phyloP scores from a whole-genome alignment of 192 early-diverging fungal genomes.

The Coemansia sp. region DNA sequence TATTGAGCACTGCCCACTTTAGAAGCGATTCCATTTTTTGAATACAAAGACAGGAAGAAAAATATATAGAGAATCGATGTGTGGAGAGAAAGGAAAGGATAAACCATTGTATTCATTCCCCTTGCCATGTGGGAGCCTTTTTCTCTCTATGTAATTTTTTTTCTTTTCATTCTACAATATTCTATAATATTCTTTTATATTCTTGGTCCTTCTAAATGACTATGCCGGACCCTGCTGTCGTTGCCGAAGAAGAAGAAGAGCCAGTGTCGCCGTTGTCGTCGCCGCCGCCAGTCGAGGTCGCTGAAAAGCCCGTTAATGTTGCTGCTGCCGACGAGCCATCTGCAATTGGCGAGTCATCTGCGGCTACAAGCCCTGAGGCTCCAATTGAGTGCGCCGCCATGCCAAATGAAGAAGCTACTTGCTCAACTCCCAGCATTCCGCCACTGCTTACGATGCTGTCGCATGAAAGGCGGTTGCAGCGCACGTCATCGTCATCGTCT shows the following conservation, averaged over 20 bases:
- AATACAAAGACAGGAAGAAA: neutral
- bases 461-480: slow-evolving; percentile 14
- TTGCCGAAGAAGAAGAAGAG: neutral
- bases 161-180: slow-evolving; percentile 8
- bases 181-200: neutral
- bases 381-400: slow-evolving; percentile 5
- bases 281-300: neutral
- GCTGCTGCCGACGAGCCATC: neutral
- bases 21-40: slow-evolving; percentile 69
- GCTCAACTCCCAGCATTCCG: neutral
- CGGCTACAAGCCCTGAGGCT: neutral
- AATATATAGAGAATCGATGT: slow-evolving; percentile 2
- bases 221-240: slow-evolving; percentile 7
- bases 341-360: slow-evolving; percentile 2
- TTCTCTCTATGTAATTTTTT: neutral
- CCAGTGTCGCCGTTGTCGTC: neutral
- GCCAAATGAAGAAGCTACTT: neutral
- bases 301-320: neutral
- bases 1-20: slow-evolving; percentile 82
- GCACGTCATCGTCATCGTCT: slow-evolving; percentile 42
- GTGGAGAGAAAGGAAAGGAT: neutral
- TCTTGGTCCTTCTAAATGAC: slow-evolving; percentile 13
- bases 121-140: too few species aligned
- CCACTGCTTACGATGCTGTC: neutral
- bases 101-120: neutral